Evolutionary conservation across 169 alveolate genomes (phyloP), one percentile per base, ranked within the genome.

Genomic region (Prorocentrum cordatum): DNA sequence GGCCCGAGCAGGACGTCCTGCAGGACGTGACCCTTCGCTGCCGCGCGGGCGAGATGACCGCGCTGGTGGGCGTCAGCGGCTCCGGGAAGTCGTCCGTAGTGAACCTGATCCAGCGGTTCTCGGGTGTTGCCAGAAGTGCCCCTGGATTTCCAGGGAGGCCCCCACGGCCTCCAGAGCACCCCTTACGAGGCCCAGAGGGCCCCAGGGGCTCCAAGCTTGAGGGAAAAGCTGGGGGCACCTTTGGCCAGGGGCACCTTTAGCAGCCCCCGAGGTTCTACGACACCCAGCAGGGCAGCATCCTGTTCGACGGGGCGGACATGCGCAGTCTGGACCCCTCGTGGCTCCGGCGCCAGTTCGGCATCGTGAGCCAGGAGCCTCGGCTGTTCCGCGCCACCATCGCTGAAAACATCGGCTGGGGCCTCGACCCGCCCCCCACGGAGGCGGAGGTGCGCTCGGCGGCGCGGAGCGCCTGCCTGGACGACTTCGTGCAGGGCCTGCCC

Each of bases 41-140:
- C 61, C 64, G 7, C 35, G n/a, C 83, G 47, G 85, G 85, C 2
- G 87, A 77, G 61, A 58, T 62, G 73, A 77, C 87, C 7, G 87
- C 87, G 3, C 26, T 77, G 87, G 87, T 77, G 31, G 87, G 87
- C 31, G 58, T 73, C 27, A 77, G 87, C 18, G 87, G 87, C 10
- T 77, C 87, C 2, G 87, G 87, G 6, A 77, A 77, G 87, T 2
- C 35, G 10, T 77, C 87, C 22, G 33, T 77, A 61, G 35, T 77
- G 45, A 77, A 77, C 73, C 42, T 77, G 33, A 58, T 77, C 62
- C 87, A 77, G 87, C 64, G n/a, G n/a, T n/a, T n/a, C n/a, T n/a
- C n/a, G n/a, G n/a, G n/a, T n/a, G n/a, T n/a, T n/a, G n/a, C n/a
- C n/a, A n/a, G n/a, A n/a, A n/a, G n/a, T n/a, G n/a, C n/a, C n/a